Evolutionary conservation across 192 early-diverging fungal species (phyloP).

Genomic region (Podila horticola): DNA sequence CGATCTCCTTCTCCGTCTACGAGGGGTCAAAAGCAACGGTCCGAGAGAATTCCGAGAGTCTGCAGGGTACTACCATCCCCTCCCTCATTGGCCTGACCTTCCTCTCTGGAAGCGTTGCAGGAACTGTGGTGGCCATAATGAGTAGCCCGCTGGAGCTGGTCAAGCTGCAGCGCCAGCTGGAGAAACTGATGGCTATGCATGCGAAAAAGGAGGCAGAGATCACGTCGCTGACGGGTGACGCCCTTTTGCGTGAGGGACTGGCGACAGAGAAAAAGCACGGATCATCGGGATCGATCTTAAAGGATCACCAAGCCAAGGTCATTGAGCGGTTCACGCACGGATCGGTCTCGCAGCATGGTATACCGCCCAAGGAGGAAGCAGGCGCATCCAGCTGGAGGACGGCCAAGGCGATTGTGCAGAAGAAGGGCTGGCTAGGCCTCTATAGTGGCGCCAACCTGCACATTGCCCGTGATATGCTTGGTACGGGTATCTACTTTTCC

Average conservation of each 20-base stretch:
- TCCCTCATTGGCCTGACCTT: slow-evolving; percentile 57
- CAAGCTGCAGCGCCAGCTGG: slow-evolving; percentile 80
- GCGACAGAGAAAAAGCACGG: slow-evolving; percentile 30
- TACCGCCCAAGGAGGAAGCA: slow-evolving; percentile 26
- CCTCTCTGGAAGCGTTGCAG: slow-evolving; percentile 67
- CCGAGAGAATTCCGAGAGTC: slow-evolving; percentile 33
- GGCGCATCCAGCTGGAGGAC: slow-evolving; percentile 62
- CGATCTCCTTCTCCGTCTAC: slow-evolving; percentile 93
- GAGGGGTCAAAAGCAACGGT: slow-evolving; percentile 73
- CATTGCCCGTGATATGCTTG: slow-evolving; percentile 68
- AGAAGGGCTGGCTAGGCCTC: slow-evolving; percentile 59
- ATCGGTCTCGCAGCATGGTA: slow-evolving; percentile 20
- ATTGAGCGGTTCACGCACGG: slow-evolving; percentile 27
- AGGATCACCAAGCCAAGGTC: neutral
- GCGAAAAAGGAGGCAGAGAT: slow-evolving; percentile 57
- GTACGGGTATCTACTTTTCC: slow-evolving; percentile 79
- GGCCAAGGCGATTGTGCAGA: slow-evolving; percentile 58
- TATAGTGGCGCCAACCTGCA: slow-evolving; percentile 58
- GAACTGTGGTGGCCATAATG: slow-evolving; percentile 72
- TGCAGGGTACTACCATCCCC: slow-evolving; percentile 50
- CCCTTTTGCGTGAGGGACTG: slow-evolving; percentile 30
- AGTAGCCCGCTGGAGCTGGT: slow-evolving; percentile 84
- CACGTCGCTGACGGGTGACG: slow-evolving; percentile 46
- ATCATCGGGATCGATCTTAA: neutral
- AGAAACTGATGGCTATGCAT: slow-evolving; percentile 65